Evolutionary conservation across 768 basidiomycete genomes (phyloP), one percentile per base, ranked within the genome.

Genomic region (Phylloporus sp.): DNA sequence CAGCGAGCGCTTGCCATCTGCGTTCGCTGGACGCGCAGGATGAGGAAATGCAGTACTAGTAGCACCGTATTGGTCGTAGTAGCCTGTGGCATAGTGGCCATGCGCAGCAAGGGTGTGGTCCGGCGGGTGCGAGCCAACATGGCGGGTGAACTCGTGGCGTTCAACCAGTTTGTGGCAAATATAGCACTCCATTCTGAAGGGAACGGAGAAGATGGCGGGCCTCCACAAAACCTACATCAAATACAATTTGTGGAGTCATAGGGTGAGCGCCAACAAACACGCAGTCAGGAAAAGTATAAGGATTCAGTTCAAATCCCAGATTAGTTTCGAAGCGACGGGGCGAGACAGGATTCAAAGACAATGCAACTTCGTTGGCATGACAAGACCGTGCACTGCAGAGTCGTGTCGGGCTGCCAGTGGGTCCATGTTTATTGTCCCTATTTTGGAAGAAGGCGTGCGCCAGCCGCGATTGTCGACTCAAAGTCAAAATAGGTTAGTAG

Each of bases 101-200:
- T 35, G 27, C 3, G 34, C 6, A 6, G 42, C 18, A 15, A 28
- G 24, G 2, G 42, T 11, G 6, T 35, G 23, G 9, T 24, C 20
- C n/a, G 28, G 29, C 20, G 37, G 38, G 42, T 50, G 49, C 6
- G 50, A 50, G 9, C 27, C 33, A 34, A 52, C 6, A 49, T 61
- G 60, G 11, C 7, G 40, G 9, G 22, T 35, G 28, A 49, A 57
- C n/a, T 62, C 38, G 32, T 48, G 18, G 9, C 26, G 54, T 29
- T 41, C 3, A 33, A 61, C n/a, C 15, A n/a, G 6, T 15, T 32
- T 11, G 22, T 42, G 36, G 32, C 59, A 63, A 31, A 60, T 44
- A 38, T 48, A 38, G 13, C 59, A 61, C 52, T 47, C 24, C 49
- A 62, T 53, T 35, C 24, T 18, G 3, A 3, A 27, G 24, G 22